Percentiles rank a stretch among this genome's conserved stretches.
phyloP scores from a whole-genome alignment of 2,329 filamentous ascomycete species.

The Bipolaris bicolor region DNA sequence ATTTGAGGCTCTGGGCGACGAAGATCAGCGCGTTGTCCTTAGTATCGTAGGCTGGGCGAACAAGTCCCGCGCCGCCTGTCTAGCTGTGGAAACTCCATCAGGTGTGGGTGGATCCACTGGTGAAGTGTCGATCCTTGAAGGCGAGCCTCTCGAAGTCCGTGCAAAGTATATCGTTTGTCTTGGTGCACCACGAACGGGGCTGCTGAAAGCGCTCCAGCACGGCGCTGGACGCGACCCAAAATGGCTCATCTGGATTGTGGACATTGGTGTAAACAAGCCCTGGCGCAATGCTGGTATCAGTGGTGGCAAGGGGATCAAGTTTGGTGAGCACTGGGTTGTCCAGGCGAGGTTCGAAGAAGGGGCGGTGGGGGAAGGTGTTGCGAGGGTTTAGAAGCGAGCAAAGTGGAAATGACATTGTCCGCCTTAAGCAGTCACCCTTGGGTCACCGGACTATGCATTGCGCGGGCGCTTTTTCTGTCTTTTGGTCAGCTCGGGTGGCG shows the following conservation, averaged over 20 bases:
- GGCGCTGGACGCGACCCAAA: slow-evolving; percentile 59
- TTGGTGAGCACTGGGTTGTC: slow-evolving; percentile 85
- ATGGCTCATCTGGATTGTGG: slow-evolving; percentile 84
- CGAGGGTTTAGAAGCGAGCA: slow-evolving; percentile 7
- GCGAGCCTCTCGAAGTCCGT: slow-evolving; percentile 77
- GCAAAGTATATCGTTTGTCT: slow-evolving; percentile 84
- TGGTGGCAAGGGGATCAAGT: slow-evolving; percentile 83
- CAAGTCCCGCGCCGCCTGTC: slow-evolving; percentile 77
- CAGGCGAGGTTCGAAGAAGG: slow-evolving; percentile 60
- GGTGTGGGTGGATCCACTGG: slow-evolving; percentile 80
- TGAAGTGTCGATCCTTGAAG: slow-evolving; percentile 67
- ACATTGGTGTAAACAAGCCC: slow-evolving; percentile 83
- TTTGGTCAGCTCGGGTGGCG: background rate
- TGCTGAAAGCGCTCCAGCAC: slow-evolving; percentile 76
- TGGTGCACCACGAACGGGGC: slow-evolving; percentile 83
- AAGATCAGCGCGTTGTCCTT: slow-evolving; percentile 82
- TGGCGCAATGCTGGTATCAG: slow-evolving; percentile 86
- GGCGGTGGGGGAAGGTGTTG: background rate
- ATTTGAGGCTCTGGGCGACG: slow-evolving; percentile 84
- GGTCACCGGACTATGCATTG: slow-evolving; percentile 11
- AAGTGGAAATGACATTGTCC: background rate
- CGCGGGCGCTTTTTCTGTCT: slow-evolving; percentile 10
- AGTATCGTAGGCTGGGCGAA: slow-evolving; percentile 95
- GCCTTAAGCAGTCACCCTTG: background rate
- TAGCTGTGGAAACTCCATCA: slow-evolving; percentile 90